A percentile compares a stretch with the other conserved stretches of the same genome.
phyloP scores from a whole-genome alignment of 176 grass and related monocot genomes.

The Eragrostis curvula region DNA sequence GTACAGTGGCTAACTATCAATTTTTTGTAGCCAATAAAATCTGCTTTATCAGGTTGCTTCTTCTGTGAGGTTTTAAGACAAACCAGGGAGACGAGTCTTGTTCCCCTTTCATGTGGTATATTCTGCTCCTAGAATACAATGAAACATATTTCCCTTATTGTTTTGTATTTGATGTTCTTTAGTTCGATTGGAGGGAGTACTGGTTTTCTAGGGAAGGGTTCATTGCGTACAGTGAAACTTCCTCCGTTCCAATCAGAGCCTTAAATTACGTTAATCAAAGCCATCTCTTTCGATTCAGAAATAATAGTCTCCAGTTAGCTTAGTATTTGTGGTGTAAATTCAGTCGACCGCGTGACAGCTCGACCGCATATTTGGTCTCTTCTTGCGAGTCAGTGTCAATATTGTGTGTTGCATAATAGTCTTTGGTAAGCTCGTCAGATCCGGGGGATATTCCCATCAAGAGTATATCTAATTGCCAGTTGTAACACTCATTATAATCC shows the following conservation, averaged over 20 bases:
- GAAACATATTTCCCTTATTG: too few species aligned
- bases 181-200: not conserved
- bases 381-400: not conserved
- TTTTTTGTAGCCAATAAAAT: not conserved
- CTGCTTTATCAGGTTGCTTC: not conserved
- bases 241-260: not conserved
- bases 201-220: too few species aligned
- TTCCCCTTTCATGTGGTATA: too few species aligned
- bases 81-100: too few species aligned
- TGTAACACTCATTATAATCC: not conserved
- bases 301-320: not conserved
- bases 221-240: too few species aligned
- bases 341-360: not conserved
- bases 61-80: too few species aligned
- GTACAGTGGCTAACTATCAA: too few species aligned
- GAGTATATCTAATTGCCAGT: not conserved
- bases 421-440: not conserved
- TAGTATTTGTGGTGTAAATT: not conserved
- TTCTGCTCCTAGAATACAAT: too few species aligned
- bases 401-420: not conserved
- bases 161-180: too few species aligned
- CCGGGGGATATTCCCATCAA: not conserved
- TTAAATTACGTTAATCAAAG: not conserved
- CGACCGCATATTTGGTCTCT: not conserved
- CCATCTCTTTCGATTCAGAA: not conserved